A percentile compares a stretch with the other conserved stretches of the same genome.
phyloP scores from a whole-genome alignment of 345 rosid genomes.

The Eucalyptus pumila region DNA sequence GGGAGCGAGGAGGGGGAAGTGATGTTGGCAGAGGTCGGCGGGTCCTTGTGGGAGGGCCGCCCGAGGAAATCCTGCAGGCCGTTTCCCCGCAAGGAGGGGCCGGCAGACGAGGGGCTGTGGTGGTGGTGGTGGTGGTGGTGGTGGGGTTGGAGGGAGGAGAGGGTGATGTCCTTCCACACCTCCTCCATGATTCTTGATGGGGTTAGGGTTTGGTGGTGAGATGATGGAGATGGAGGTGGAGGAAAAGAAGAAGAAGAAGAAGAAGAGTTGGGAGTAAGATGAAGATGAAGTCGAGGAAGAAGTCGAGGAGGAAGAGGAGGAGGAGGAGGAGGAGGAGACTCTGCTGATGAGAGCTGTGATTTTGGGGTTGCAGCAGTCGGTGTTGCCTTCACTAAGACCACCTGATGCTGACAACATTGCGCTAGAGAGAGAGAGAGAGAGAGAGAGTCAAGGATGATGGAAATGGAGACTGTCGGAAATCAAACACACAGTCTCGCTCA shows the following conservation, averaged over 20 bases:
- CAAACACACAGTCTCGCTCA: not conserved
- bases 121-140: constrained; percentile 5
- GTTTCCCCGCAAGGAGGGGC: not conserved
- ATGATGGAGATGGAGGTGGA: not conserved
- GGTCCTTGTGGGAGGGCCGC: not conserved
- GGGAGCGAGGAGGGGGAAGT: not conserved
- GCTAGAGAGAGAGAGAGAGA: not conserved
- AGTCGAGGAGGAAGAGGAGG: not conserved
- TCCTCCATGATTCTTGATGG: constrained; percentile 47
- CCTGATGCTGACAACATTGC: not conserved
- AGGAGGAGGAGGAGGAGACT: not conserved
- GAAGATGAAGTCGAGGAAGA: not conserved
- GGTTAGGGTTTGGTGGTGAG: not conserved
- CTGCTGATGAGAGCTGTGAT: not conserved
- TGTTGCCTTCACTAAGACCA: not conserved
- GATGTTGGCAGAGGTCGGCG: not conserved
- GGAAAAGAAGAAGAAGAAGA: too few relatives aligned
- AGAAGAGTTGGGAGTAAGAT: too few relatives aligned
- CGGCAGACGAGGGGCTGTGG: not conserved
- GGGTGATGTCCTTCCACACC: constrained; percentile 71
- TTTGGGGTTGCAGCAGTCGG: not conserved
- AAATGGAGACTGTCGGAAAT: not conserved
- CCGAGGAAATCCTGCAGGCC: constrained; percentile 61
- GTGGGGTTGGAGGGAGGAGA: constrained; percentile 24
- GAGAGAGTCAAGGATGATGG: not conserved